A percentile compares a stretch with the other conserved stretches of the same genome.
phyloP scores from a whole-genome alignment of 2,329 filamentous ascomycete species.

The Cercospora canescens region DNA sequence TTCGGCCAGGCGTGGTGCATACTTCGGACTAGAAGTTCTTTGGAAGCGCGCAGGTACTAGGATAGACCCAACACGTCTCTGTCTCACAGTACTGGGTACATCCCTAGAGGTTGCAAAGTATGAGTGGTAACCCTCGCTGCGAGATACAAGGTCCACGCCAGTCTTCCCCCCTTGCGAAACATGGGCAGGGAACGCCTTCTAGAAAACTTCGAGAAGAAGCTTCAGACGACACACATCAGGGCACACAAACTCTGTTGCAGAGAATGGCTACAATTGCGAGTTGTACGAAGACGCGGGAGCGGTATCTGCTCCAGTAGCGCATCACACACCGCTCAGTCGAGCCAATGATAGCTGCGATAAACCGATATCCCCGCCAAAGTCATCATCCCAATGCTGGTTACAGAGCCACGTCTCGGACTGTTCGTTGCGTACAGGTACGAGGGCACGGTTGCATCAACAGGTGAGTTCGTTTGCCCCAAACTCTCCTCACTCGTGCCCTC shows the following conservation, averaged over 20 bases:
- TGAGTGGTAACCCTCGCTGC: not conserved
- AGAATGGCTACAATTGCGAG: not conserved
- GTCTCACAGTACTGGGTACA: not conserved
- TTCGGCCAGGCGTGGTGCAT: not conserved
- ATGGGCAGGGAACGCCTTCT: not conserved
- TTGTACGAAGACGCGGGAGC: not conserved
- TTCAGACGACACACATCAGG: not conserved
- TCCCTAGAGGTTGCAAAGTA: not conserved
- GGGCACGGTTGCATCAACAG: not conserved
- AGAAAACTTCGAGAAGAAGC: slow-evolving; percentile 9
- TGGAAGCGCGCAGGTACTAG: not conserved
- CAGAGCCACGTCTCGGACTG: not conserved
- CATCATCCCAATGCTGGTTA: not conserved
- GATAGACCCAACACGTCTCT: not conserved
- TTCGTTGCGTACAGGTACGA: not conserved
- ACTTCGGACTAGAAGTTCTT: not conserved
- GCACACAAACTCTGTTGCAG: not conserved
- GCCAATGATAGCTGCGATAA: not conserved
- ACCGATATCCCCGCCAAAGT: not conserved
- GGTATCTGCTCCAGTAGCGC: not conserved
- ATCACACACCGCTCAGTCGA: not conserved
- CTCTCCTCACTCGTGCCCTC: not conserved
- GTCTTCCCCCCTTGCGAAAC: not conserved
- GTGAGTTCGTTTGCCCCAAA: not conserved
- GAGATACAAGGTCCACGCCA: not conserved